phyloP scores from a whole-genome alignment of 345 rosid genomes.

The Dimocarpus longan region DNA sequence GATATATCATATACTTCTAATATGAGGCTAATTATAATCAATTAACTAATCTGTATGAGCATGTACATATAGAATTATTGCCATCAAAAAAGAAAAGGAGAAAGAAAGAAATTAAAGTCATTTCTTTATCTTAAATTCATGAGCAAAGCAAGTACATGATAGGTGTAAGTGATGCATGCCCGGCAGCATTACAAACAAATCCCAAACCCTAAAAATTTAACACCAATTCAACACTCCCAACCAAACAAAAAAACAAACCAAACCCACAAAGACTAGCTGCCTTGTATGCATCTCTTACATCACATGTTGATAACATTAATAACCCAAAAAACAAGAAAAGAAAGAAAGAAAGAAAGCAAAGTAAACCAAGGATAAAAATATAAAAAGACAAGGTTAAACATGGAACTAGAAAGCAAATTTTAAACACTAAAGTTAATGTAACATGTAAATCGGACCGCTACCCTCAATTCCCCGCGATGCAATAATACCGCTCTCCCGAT shows the following conservation, averaged over 20 bases:
- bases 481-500: slow-evolving; percentile 66
- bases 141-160: slow-evolving; percentile 37
- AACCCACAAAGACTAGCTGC: slow-evolving; percentile 28
- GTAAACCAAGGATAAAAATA: too few relatives aligned
- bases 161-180: slow-evolving; percentile 83
- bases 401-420: slow-evolving; percentile 16
- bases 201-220: slow-evolving; percentile 4
- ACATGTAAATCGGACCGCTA: slow-evolving; percentile 69
- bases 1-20: too few relatives aligned
- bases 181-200: slow-evolving; percentile 40
- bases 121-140: slow-evolving; percentile 22
- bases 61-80: too few relatives aligned
- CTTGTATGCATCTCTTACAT: slow-evolving; percentile 77
- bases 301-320: slow-evolving; percentile 35
- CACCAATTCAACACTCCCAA: background rate
- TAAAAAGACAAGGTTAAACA: slow-evolving; percentile 1
- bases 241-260: background rate
- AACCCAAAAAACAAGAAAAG: background rate
- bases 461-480: slow-evolving; percentile 96
- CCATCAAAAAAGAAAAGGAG: background rate
- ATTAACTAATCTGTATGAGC: background rate
- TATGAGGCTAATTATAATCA: too few relatives aligned
- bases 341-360: background rate
- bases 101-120: background rate
- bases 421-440: slow-evolving; percentile 23